A percentile compares a stretch with the other conserved stretches of the same genome.
Evolutionary conservation across 2,329 filamentous ascomycete genomes (phyloP).

Genomic region (Talaromyces sp.): DNA sequence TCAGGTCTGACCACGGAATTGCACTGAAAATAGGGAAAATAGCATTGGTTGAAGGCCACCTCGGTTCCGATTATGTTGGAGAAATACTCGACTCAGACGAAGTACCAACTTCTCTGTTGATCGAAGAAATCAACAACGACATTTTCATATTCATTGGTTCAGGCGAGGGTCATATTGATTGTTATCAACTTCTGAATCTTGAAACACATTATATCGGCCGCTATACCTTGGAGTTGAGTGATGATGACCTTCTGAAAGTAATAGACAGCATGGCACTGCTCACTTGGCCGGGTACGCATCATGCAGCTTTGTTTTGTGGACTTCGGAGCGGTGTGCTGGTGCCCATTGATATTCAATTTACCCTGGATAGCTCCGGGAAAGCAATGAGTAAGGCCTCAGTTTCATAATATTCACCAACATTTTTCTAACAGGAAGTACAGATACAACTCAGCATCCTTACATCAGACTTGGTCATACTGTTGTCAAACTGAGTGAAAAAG

Average conservation of each 20-base stretch:
- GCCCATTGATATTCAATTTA: constrained; percentile 27
- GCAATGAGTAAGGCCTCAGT: constrained; percentile 23
- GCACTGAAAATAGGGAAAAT: constrained; percentile 25
- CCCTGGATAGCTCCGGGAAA: constrained; percentile 10
- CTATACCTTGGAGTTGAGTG: constrained; percentile 18
- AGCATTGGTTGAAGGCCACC: constrained; percentile 11
- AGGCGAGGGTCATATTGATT: constrained; percentile 30
- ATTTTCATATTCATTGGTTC: constrained; percentile 36
- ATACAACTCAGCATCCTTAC: constrained; percentile 25
- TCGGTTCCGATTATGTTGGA: constrained; percentile 19
- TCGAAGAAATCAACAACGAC: constrained; percentile 23
- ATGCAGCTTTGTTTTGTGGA: constrained; percentile 37
- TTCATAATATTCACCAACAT: constrained; percentile 10
- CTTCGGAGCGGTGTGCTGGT: constrained; percentile 42
- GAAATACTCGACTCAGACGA: constrained; percentile 21
- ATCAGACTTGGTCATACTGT: constrained; percentile 31
- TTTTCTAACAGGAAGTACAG: constrained; percentile 19
- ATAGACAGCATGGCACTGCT: constrained; percentile 31
- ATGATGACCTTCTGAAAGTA: constrained; percentile 27
- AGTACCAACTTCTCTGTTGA: constrained; percentile 32
- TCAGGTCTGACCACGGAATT: constrained; percentile 21
- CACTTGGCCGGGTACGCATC: constrained; percentile 11
- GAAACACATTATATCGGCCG: constrained; percentile 20
- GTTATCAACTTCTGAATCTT: constrained; percentile 23
- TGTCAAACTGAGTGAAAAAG: constrained; percentile 27